Conservation (phyloP, 2,329 filamentous ascomycete genomes). For the Aspergillus fructus region DNA sequence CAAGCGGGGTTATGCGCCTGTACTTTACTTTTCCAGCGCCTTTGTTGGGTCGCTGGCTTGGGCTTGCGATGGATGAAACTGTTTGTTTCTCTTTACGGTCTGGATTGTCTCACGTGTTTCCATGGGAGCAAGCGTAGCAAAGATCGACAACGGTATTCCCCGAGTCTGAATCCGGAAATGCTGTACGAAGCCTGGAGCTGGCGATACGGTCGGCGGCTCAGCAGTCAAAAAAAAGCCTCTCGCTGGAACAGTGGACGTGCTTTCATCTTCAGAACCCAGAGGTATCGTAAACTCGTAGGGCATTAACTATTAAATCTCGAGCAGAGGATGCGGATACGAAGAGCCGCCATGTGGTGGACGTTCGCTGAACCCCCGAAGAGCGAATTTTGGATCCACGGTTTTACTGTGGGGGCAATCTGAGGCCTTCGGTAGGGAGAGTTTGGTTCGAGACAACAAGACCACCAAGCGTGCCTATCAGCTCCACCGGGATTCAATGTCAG, state of each 20-base stretch:
- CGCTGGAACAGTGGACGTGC: too few species aligned
- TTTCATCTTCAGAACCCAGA: too few species aligned
- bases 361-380: not conserved
- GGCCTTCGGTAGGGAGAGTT: not conserved
- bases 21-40: not conserved
- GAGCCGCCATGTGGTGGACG: not conserved
- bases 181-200: slow-evolving; percentile 1
- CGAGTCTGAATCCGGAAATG: not conserved
- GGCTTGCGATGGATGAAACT: not conserved
- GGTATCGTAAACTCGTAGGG: too few species aligned
- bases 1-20: not conserved
- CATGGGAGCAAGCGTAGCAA: not conserved
- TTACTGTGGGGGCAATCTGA: slow-evolving; percentile 7
- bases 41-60: not conserved
- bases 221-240: too few species aligned
- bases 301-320: too few species aligned
- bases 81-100: not conserved
- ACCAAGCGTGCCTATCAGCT: slow-evolving; percentile 8
- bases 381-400: slow-evolving; percentile 1
- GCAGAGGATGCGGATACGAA: too few species aligned
- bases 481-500: slow-evolving; percentile 7
- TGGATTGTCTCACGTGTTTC: slow-evolving; percentile 8
- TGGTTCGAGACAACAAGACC: slow-evolving; percentile 4
- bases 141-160: slow-evolving; percentile 1
- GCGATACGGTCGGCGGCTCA: not conserved